These are phyloP conservation scores for Stagonosporopsis chrysanthemi DNA, from an alignment of 2,329 filamentous ascomycete species.

Conservation along the genomic window DNA sequence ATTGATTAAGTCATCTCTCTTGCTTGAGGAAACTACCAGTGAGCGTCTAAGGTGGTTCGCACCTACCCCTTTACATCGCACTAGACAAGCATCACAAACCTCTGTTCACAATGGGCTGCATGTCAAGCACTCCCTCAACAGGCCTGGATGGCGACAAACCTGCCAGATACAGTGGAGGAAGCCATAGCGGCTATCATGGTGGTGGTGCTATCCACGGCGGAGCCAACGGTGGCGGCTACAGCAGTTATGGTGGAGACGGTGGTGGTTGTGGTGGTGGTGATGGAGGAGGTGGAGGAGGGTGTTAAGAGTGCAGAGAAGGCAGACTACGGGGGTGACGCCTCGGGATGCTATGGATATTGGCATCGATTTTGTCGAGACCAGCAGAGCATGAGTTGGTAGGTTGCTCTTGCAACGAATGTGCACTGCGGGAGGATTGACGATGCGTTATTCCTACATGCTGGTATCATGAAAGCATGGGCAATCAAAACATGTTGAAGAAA, in stretches of 20 bases:
- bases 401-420: no score
- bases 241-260: not conserved
- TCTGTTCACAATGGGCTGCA: slow-evolving; percentile 12
- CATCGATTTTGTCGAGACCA: not conserved
- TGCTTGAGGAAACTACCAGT: not conserved
- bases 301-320: not conserved
- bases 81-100: not conserved
- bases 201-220: not conserved
- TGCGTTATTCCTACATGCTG: no score
- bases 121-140: slow-evolving; percentile 6
- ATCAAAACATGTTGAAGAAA: no score
- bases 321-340: not conserved
- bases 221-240: not conserved
- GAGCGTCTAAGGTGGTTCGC: not conserved
- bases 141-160: slow-evolving; percentile 7
- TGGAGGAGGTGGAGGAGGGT: not conserved
- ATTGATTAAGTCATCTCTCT: not conserved
- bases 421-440: no score
- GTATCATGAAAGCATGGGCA: no score
- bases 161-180: slow-evolving; percentile 5
- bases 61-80: not conserved
- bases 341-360: not conserved
- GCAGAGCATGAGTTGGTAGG: not conserved
- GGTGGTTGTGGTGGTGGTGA: slow-evolving; percentile 2
- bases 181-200: not conserved